Conservation (phyloP, 2,329 filamentous ascomycete genomes). For the Dothideomycetes sp. region DNA sequence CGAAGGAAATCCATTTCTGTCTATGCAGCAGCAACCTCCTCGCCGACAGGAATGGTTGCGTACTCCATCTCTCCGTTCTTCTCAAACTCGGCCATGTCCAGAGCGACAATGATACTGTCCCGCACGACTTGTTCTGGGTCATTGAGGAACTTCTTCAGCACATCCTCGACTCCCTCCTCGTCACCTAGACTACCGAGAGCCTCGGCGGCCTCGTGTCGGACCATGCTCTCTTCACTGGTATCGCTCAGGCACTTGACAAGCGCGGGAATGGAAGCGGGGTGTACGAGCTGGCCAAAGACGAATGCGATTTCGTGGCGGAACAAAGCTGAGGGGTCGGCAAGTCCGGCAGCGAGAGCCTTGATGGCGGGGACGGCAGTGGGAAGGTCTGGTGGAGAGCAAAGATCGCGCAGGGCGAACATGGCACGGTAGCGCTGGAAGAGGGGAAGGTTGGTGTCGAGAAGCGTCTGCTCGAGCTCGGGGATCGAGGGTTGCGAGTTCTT, state of each 20-base stretch:
- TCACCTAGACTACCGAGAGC: constrained; percentile 89
- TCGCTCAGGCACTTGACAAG: constrained; percentile 70
- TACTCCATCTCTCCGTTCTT: constrained; percentile 82
- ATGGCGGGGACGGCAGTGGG: constrained; percentile 84
- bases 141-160: constrained; percentile 69
- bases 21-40: constrained; percentile 12
- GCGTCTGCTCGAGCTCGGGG: constrained; percentile 58
- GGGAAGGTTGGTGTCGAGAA: constrained; percentile 68
- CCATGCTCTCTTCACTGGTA: constrained; percentile 81
- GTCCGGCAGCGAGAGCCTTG: constrained; percentile 71
- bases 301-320: constrained; percentile 98
- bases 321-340: constrained; percentile 75
- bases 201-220: constrained; percentile 93
- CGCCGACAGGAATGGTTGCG: constrained; percentile 60
- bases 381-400: constrained; percentile 84
- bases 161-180: constrained; percentile 84
- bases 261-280: constrained; percentile 92
- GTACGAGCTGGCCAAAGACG: constrained; percentile 90
- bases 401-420: constrained; percentile 94
- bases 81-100: constrained; percentile 98
- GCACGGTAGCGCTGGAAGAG: constrained; percentile 91
- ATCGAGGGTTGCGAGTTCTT: constrained; percentile 52
- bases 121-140: constrained; percentile 89
- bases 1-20: constrained; percentile 44
- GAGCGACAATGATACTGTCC: constrained; percentile 86